Conservation (phyloP, 495 filamentous ascomycete species). For the Aspergillus conjunctus region DNA sequence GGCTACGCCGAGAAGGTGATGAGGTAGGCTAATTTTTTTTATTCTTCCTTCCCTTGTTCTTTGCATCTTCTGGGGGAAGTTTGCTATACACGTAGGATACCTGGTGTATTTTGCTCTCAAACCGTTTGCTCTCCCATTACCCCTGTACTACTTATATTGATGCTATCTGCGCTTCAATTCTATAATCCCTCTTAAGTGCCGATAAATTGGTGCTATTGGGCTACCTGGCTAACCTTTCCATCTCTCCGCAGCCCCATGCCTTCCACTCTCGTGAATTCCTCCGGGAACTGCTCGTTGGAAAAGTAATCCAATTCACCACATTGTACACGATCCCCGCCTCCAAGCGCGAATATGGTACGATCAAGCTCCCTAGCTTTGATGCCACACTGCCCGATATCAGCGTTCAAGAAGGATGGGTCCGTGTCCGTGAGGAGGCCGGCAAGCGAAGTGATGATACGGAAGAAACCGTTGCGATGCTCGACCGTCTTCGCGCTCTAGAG, state of each 20-base stretch:
- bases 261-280: constrained; percentile 94
- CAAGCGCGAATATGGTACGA: constrained; percentile 84
- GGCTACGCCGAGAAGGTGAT: constrained; percentile 84
- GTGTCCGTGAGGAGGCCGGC: constrained; percentile 88
- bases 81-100: no score
- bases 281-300: constrained; percentile 79
- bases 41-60: background rate
- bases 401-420: constrained; percentile 85
- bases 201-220: background rate
- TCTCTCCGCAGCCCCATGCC: constrained; percentile 61
- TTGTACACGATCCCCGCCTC: constrained; percentile 79
- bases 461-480: constrained; percentile 66
- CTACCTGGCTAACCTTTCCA: constrained; percentile 12
- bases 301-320: constrained; percentile 78
- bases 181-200: background rate
- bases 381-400: constrained; percentile 75
- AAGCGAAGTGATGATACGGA: constrained; percentile 79
- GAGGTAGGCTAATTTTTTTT: constrained; percentile 57
- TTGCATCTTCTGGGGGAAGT: background rate
- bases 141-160: background rate
- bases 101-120: no score
- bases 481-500: constrained; percentile 77
- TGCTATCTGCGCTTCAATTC: background rate
- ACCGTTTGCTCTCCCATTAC: background rate
- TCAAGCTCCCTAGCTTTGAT: constrained; percentile 69